Evolutionary conservation across 441 rosid genomes (phyloP).

Genomic region (Adansonia madagascariensis): DNA sequence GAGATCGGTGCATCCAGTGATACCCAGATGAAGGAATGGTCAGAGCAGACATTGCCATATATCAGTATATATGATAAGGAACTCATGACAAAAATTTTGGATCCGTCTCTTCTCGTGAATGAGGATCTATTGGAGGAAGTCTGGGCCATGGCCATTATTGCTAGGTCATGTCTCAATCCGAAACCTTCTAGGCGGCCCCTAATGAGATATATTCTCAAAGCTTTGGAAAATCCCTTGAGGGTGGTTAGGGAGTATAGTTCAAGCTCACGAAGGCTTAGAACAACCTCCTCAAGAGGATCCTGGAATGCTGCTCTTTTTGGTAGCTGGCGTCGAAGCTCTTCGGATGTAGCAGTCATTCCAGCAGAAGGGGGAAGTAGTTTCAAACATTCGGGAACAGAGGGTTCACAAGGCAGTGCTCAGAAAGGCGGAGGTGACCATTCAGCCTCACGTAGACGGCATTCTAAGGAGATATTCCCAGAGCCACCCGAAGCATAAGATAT

Average conservation of each 20-base stretch:
- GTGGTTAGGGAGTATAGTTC: conserved; percentile 79
- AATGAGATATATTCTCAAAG: conserved; percentile 88
- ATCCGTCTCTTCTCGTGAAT: conserved; percentile 82
- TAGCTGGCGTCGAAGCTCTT: conserved; percentile 81
- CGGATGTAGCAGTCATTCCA: conserved; percentile 51
- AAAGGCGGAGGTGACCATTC: conserved; percentile 61
- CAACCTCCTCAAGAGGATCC: conserved; percentile 78
- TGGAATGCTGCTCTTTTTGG: conserved; percentile 89
- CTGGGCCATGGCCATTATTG: conserved; percentile 96
- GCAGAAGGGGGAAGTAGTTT: conserved; percentile 54
- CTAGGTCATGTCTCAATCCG: conserved; percentile 86
- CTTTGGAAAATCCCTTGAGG: conserved; percentile 87
- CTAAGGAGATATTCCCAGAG: conserved; percentile 85
- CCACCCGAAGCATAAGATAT: conserved; percentile 48
- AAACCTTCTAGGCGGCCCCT: conserved; percentile 89
- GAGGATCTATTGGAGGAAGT: conserved; percentile 97
- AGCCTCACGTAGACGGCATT: conserved; percentile 63
- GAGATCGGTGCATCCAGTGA: conserved; percentile 72
- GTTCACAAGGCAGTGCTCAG: conserved; percentile 64
- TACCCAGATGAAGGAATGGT: conserved; percentile 57
- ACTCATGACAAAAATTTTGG: conserved; percentile 80
- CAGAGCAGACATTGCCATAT: conserved; percentile 72
- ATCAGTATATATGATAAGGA: conserved; percentile 85
- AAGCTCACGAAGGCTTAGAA: conserved; percentile 69
- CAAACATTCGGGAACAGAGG: conserved; percentile 64